Base-by-base conservation (phyloP, 805 yeast species). In the Ogataea henricii region DNA sequence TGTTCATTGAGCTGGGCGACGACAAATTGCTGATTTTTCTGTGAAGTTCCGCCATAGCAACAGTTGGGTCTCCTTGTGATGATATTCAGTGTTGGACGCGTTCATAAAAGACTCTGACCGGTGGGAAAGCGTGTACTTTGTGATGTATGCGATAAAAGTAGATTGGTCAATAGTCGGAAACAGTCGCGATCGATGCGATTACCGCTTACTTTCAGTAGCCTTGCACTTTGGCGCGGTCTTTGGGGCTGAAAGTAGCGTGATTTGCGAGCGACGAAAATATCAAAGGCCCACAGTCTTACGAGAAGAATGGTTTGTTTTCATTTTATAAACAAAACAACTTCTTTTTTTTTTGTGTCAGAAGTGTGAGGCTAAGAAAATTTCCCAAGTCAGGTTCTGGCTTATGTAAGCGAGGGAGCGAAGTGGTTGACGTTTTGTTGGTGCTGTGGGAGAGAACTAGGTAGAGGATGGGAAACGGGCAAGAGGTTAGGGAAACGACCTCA, bases 11-110 rank as follows among this genome's bases (percentile, higher is more conserved):
- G 48, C 48, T 48, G 8, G 59, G 57, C 6, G 62, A 57, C 10
- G 60, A 54, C 37, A 55, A 34, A 41, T 52, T 49, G 48, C 53
- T 52, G 44, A 57, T 55, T 48, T 54, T 53, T 30, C 52, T 46
- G 40, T 57, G 58, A 43, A 57, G 46, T 38, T 57, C 62, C 6
- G 62, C 62, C 62, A 57, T 57, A 17, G 18, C 46, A 23, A 35
- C 10, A 4, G 10, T 8, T 9, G 10, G 4, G n/a, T 27, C 30
- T 27, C 30, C 4, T 4, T 27, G 13, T 8, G 30, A 8, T 27
- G 30, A 18, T 27, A n/a, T 17, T 17, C 4, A 17, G 32, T 34
- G 17, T 6, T 9, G 17, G 41, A 14, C 18, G 34, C 34, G 34
- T 30, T 30, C 34, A 30, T 30, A 30, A 12, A 30, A 27, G 5